Conservation (phyloP, 768 basidiomycete genomes). For the Russula lepida region DNA sequence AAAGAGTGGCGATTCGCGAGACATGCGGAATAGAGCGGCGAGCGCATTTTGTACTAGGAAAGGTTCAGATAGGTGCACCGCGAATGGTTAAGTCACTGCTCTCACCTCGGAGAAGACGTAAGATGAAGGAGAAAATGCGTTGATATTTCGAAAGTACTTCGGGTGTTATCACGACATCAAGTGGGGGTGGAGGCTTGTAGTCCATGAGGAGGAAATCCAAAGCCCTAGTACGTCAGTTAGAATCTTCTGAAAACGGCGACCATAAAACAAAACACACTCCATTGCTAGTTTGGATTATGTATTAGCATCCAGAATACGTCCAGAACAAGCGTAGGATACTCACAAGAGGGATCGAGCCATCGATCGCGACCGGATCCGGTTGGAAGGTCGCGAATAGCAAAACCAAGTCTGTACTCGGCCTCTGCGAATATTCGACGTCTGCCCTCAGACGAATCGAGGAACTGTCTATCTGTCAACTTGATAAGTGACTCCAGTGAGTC, state of each 20-base stretch:
- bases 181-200: conserved; percentile 77
- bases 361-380: conserved; percentile 55
- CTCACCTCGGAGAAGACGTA: conserved; percentile 72
- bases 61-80: neutral
- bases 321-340: conserved; percentile 27
- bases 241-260: neutral
- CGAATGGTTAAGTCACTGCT: neutral
- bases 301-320: neutral
- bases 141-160: conserved; percentile 79
- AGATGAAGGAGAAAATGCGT: conserved; percentile 68
- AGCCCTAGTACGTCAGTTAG: conserved; percentile 41
- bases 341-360: conserved; percentile 79
- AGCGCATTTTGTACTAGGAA: conserved; percentile 58
- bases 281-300: conserved; percentile 24
- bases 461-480: conserved; percentile 1
- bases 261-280: conserved; percentile 27
- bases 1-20: conserved; percentile 45
- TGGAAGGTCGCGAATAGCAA: conserved; percentile 71
- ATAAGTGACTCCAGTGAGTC: conserved; percentile 51
- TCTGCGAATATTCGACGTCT: conserved; percentile 37
- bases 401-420: conserved; percentile 70
- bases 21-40: conserved; percentile 57
- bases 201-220: conserved; percentile 86
- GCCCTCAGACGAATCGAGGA: neutral
- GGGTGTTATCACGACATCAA: conserved; percentile 64